phyloP scores from a whole-genome alignment of 306 rosid species.

The Canavalia ensiformis region DNA sequence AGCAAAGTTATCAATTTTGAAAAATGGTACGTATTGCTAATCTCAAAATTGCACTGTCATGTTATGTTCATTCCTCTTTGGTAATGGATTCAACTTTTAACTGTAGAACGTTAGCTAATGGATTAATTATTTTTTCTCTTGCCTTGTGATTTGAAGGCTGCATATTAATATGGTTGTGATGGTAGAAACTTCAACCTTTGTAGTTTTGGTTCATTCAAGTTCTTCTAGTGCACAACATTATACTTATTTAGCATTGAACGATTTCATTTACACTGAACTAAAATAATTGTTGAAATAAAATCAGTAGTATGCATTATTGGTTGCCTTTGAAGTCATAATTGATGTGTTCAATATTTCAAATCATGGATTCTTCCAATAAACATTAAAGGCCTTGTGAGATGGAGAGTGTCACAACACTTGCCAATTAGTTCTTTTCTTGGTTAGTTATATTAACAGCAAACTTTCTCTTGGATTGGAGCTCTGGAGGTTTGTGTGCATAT shows the following conservation, averaged over 20 bases:
- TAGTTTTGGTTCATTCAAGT: background rate
- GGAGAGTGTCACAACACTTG: conserved; percentile 93
- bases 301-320: background rate
- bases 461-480: conserved; percentile 88
- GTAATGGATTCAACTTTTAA: too few relatives aligned
- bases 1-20: too few relatives aligned
- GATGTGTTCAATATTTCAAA: conserved; percentile 37
- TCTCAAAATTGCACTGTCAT: too few relatives aligned
- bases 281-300: conserved; percentile 6
- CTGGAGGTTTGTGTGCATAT: conserved; percentile 73
- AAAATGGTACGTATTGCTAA: too few relatives aligned
- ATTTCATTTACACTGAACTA: conserved; percentile 8
- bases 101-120: too few relatives aligned
- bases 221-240: background rate
- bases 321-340: conserved; percentile 42
- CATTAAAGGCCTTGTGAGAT: conserved; percentile 80
- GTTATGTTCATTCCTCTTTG: too few relatives aligned
- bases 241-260: conserved; percentile 6
- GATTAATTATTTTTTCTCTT: too few relatives aligned
- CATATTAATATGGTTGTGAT: too few relatives aligned
- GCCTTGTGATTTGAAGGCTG: too few relatives aligned
- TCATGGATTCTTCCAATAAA: conserved; percentile 88
- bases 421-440: conserved; percentile 86
- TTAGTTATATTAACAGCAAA: conserved; percentile 85
- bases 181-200: too few relatives aligned